Conservation (phyloP, 176 grass and related monocot genomes). For the sorghum (Sorghum bicolor) region Sorghum_bicolor_NCBIv3 NC_012870.2:71502001-71502500, state of each 20-base stretch:
- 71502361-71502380: background rate
- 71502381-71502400: background rate
- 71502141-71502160: conserved; percentile 94
- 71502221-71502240: conserved; percentile 84
- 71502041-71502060: conserved; percentile 28
- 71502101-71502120: conserved; percentile 95
- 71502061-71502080: conserved; percentile 92
- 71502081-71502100: conserved; percentile 98
- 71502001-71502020: background rate
- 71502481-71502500: background rate
- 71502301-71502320: background rate
- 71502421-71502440: background rate
- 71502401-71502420: background rate
- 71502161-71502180: conserved; percentile 82
- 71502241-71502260: conserved; percentile 73
- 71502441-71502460: background rate
- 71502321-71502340: background rate
- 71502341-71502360: background rate
- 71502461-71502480: background rate
- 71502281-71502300: background rate
- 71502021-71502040: conserved; percentile 6
- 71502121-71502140: conserved; percentile 81
- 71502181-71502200: conserved; percentile 89
- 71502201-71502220: conserved; percentile 90
- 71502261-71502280: conserved; percentile 70